phyloP scores from a whole-genome alignment of 495 filamentous ascomycete species.

The Trichoderma reesei region DNA sequence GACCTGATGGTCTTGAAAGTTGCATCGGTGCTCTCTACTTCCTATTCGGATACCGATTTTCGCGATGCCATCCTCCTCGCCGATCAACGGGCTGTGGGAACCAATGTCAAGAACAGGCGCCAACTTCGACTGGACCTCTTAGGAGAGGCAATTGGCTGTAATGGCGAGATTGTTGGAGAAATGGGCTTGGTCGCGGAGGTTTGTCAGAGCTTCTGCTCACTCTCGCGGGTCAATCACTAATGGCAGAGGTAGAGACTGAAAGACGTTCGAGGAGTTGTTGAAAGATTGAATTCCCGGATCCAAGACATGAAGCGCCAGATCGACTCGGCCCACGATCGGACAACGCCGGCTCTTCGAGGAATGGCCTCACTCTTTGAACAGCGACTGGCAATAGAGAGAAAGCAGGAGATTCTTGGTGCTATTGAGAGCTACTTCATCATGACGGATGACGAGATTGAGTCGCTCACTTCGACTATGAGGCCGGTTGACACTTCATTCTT shows the following conservation, averaged over 20 bases:
- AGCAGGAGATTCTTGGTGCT: conserved; percentile 71
- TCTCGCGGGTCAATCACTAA: conserved; percentile 6
- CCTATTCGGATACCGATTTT: conserved; percentile 88
- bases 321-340: conserved; percentile 61
- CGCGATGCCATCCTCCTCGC: conserved; percentile 72
- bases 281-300: conserved; percentile 69
- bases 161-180: conserved; percentile 82
- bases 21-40: conserved; percentile 76
- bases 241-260: conserved; percentile 62
- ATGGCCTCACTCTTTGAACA: conserved; percentile 64
- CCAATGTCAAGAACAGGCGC: conserved; percentile 70
- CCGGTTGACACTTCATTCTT: conserved; percentile 86
- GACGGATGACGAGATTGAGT: conserved; percentile 63
- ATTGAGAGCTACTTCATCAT: conserved; percentile 80
- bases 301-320: conserved; percentile 74
- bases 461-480: conserved; percentile 64
- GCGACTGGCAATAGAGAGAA: conserved; percentile 70
- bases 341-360: conserved; percentile 67
- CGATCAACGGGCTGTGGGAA: conserved; percentile 59
- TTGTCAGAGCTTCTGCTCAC: conserved; percentile 14
- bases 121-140: conserved; percentile 77
- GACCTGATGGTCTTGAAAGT: conserved; percentile 49
- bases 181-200: conserved; percentile 91
- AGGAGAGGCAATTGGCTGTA: conserved; percentile 86
- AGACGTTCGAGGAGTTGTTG: conserved; percentile 71